Conservation (phyloP, 2,329 filamentous ascomycete genomes). For the Rugonectria rugulosa region DNA sequence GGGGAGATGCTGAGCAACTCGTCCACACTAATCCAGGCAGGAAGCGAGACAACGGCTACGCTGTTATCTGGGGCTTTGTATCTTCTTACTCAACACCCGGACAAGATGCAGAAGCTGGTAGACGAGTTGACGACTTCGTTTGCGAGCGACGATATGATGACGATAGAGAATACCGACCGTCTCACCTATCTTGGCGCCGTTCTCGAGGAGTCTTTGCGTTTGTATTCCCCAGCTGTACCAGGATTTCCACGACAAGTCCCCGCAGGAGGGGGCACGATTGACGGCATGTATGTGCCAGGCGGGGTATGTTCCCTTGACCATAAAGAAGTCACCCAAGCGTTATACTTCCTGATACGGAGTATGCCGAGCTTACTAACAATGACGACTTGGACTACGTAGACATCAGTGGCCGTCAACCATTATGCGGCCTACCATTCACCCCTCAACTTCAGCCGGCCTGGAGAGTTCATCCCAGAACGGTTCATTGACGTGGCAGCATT, state of each 20-base stretch:
- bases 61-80: conserved; percentile 20
- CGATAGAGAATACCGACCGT: conserved; percentile 18
- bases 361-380: background rate
- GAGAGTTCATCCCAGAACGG: conserved; percentile 21
- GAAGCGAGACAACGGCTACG: conserved; percentile 24
- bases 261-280: conserved; percentile 9
- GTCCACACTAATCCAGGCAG: conserved; percentile 19
- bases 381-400: conserved; percentile 1
- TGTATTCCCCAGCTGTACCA: conserved; percentile 22
- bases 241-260: conserved; percentile 20
- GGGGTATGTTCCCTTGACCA: conserved; percentile 13
- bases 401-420: conserved; percentile 20
- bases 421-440: conserved; percentile 22
- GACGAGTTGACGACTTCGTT: conserved; percentile 10
- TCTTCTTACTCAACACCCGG: conserved; percentile 8
- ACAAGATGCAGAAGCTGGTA: conserved; percentile 13
- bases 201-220: conserved; percentile 17
- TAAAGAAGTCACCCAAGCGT: background rate
- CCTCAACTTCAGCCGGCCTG: conserved; percentile 14
- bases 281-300: conserved; percentile 20
- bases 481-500: conserved; percentile 12
- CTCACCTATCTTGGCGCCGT: conserved; percentile 18
- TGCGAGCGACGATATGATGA: conserved; percentile 8
- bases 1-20: conserved; percentile 21
- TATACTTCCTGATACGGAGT: background rate